A percentile compares a stretch with the other conserved stretches of the same genome.
These are phyloP conservation scores for Aquanectria penicillioides DNA, from an alignment of 2,329 filamentous ascomycete genomes.

Conservation along the genomic window DNA sequence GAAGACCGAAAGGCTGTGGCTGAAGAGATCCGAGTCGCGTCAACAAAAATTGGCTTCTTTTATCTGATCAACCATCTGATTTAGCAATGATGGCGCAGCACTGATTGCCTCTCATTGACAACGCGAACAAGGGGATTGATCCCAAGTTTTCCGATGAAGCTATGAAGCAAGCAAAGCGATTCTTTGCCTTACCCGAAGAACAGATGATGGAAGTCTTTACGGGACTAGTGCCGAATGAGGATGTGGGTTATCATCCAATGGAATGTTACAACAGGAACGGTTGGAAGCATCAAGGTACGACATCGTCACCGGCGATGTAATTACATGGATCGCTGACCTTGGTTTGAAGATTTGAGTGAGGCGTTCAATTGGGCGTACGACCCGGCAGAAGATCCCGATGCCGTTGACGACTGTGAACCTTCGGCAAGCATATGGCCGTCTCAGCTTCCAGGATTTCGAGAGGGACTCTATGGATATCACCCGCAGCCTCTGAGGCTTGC, in stretches of 20 bases:
- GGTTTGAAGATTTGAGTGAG: conserved; percentile 43
- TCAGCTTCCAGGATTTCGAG: conserved; percentile 48
- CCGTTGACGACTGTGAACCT: conserved; percentile 38
- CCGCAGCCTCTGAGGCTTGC: conserved; percentile 48
- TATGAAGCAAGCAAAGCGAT: conserved; percentile 50
- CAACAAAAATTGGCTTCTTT: conserved; percentile 56
- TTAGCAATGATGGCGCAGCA: neutral
- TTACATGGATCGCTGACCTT: conserved; percentile 27
- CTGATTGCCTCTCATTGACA: conserved; percentile 16
- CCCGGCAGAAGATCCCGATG: conserved; percentile 39
- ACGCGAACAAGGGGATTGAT: conserved; percentile 39
- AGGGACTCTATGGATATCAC: conserved; percentile 41
- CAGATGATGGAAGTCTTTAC: conserved; percentile 60
- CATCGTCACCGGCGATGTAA: neutral
- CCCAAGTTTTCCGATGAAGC: conserved; percentile 42
- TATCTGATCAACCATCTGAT: conserved; percentile 50
- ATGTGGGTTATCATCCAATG: conserved; percentile 49
- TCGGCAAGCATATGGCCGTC: conserved; percentile 43
- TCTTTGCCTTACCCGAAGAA: conserved; percentile 55
- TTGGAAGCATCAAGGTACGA: conserved; percentile 47
- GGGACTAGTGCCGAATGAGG: conserved; percentile 47
- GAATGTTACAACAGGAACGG: conserved; percentile 51
- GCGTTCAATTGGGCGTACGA: conserved; percentile 50
- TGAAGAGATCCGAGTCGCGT: conserved; percentile 51
- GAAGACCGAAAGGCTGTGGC: conserved; percentile 51